phyloP scores from a whole-genome alignment of 2,329 filamentous ascomycete genomes.

The Pseudopithomyces chartarum region DNA sequence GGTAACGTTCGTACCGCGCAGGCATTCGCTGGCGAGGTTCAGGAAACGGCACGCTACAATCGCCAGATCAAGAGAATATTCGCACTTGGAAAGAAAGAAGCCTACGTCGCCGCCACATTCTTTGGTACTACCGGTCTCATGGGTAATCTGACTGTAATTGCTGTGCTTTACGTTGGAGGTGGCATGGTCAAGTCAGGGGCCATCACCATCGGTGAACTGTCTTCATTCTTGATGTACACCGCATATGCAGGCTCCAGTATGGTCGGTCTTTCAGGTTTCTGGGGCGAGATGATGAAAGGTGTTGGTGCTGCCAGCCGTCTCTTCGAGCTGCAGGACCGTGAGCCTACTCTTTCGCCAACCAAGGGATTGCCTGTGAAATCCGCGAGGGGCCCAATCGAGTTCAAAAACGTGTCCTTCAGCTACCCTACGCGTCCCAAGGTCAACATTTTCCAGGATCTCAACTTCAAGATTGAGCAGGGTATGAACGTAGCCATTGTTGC shows the following conservation, averaged over 20 bases:
- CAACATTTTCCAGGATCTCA: constrained; percentile 83
- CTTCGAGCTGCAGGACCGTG: constrained; percentile 92
- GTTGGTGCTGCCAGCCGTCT: constrained; percentile 94
- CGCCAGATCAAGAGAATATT: constrained; percentile 92
- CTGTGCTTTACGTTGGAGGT: constrained; percentile 87
- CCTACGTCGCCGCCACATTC: constrained; percentile 87
- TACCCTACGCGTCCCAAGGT: constrained; percentile 95
- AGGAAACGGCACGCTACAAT: constrained; percentile 91
- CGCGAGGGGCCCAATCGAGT: constrained; percentile 86
- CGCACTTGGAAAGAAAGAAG: constrained; percentile 82
- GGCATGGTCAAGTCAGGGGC: constrained; percentile 84
- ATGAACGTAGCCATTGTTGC: constrained; percentile 97
- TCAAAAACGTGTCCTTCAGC: constrained; percentile 82
- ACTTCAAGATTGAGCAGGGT: constrained; percentile 90
- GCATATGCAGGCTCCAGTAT: constrained; percentile 85
- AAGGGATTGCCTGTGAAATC: constrained; percentile 78
- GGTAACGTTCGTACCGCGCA: constrained; percentile 97
- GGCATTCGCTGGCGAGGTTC: constrained; percentile 90
- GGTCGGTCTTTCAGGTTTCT: constrained; percentile 93
- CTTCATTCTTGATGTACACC: constrained; percentile 98
- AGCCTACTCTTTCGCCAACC: constrained; percentile 85
- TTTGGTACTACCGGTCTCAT: constrained; percentile 86
- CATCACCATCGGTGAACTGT: constrained; percentile 89
- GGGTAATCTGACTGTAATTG: constrained; percentile 95
- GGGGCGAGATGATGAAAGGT: constrained; percentile 98